Percentiles rank a stretch among this genome's conserved stretches.
phyloP scores from a whole-genome alignment of 306 rosid genomes.

The Arachis stenosperma region DNA sequence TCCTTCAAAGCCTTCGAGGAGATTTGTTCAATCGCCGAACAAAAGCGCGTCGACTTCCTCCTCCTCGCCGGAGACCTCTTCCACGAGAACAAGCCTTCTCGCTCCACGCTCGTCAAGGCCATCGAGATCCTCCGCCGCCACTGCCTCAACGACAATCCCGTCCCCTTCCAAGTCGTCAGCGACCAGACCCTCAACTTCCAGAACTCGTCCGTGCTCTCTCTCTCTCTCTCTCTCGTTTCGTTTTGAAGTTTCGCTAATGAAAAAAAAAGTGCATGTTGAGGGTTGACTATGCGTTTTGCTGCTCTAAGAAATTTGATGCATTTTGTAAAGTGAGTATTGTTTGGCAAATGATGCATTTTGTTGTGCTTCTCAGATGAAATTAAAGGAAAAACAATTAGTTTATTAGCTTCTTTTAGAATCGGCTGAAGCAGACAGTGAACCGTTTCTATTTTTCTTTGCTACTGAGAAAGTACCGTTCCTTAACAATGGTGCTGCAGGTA shows the following conservation, averaged over 20 bases:
- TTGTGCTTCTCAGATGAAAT: too few species aligned
- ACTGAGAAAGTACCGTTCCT: too few species aligned
- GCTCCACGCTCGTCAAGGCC: conserved; percentile 83
- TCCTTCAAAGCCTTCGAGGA: conserved; percentile 91
- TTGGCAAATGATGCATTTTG: too few species aligned
- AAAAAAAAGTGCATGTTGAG: too few species aligned
- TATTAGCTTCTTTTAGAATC: too few species aligned
- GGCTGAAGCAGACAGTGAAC: too few species aligned
- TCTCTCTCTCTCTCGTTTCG: background rate
- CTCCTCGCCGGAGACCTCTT: conserved; percentile 97
- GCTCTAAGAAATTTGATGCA: too few species aligned
- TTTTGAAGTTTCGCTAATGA: too few species aligned
- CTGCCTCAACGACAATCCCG: conserved; percentile 82
- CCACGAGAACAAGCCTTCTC: conserved; percentile 94
- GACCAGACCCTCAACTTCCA: conserved; percentile 93
- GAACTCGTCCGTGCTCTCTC: conserved; percentile 52
- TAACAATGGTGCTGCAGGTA: background rate
- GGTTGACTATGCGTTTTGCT: too few species aligned
- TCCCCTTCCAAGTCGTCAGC: conserved; percentile 94
- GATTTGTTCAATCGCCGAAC: conserved; percentile 84
- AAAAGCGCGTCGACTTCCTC: conserved; percentile 58
- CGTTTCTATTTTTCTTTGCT: too few species aligned
- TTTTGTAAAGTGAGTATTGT: too few species aligned
- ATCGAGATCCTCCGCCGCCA: conserved; percentile 90
- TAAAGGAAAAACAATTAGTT: too few species aligned